Evolutionary conservation across 768 basidiomycete species (phyloP), one percentile per base, ranked within the genome.

Genomic region (Lyophyllum decastes): DNA sequence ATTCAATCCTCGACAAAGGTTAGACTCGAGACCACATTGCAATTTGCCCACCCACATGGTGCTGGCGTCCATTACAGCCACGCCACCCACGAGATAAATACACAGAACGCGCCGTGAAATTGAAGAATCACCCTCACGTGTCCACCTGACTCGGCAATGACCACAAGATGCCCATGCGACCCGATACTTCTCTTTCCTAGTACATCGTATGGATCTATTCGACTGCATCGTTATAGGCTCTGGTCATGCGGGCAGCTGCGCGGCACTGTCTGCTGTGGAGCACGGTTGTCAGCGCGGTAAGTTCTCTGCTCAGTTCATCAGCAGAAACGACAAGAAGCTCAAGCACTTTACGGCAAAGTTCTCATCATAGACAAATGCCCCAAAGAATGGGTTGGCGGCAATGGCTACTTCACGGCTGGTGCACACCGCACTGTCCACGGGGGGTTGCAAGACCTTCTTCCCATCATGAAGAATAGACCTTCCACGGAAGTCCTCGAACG

Each of bases 381-480:
- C 1, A 63, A 71, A 40, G 78, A 80, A 55, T 89, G 87, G 87
- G 79, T 70, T 3, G 88, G 88, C 4, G 88, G 87, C 17, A 89
- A 90, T 63, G 84, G 86, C 17, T 87, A 83, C 70, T 89, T 89
- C 72, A 88, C 87, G 27, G 86, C 87, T 10, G 87, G 87, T 21
- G 85, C 87, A 7, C 78, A 83, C 64, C 83, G 88, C 52, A 87
- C 83, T 11, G 83, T 81, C 2, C 88, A 89, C 62, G 72, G 58
- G 16, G 88, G 87, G 1, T 74, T 89, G n/a, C 61, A 70, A 3
- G 86, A 88, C 68, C 76, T 89, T 34, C 76, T 87, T 22, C 72
- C 81, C 3, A 68, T 88, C 58, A 79, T 88, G 21, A 70, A 65
- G 49, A 82, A 82, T 58, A 80, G 78, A 41, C 65, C 79, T 1